These are phyloP conservation scores for Puccinia coronata DNA, from an alignment of 1,284 basidiomycete genomes.

Conservation along the genomic window DNA sequence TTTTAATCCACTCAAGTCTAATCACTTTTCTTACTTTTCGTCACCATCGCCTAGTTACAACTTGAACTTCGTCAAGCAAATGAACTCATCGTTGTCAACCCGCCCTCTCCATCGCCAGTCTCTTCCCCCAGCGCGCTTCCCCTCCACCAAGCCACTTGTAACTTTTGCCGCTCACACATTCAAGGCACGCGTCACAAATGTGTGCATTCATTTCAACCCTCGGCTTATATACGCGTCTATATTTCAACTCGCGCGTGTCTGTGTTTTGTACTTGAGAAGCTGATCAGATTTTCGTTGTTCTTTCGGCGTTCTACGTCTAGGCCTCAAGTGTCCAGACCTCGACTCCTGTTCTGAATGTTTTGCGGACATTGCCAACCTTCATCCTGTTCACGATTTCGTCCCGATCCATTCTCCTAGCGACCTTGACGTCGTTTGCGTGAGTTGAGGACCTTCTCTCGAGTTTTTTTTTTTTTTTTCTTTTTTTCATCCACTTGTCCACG, in stretches of 20 bases:
- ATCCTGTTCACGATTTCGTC: constrained; percentile 45
- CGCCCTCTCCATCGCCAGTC: constrained; percentile 9
- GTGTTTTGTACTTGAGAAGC: not conserved
- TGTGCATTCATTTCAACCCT: not conserved
- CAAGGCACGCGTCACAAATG: constrained; percentile 45
- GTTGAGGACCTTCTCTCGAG: not conserved
- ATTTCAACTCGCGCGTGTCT: not conserved
- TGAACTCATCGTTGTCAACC: constrained; percentile 3
- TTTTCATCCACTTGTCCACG: too few species aligned
- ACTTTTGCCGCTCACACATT: constrained; percentile 47
- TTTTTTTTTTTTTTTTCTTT: too few species aligned
- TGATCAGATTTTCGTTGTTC: not conserved
- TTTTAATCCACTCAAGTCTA: not conserved
- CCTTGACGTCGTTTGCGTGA: constrained; percentile 28
- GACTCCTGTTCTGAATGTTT: constrained; percentile 40
- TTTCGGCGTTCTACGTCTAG: not conserved
- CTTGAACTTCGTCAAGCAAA: constrained; percentile 35
- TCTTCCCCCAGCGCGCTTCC: constrained; percentile 31
- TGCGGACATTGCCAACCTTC: constrained; percentile 17
- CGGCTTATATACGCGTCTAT: not conserved
- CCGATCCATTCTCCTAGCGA: constrained; percentile 17
- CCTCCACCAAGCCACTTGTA: constrained; percentile 39
- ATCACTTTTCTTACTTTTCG: not conserved
- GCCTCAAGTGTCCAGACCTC: constrained; percentile 45
- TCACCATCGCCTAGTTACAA: constrained; percentile 23